These are phyloP conservation scores for Cylindrotheca closterium DNA, from an alignment of 108 stramenopile genomes.

Conservation along the genomic window DNA sequence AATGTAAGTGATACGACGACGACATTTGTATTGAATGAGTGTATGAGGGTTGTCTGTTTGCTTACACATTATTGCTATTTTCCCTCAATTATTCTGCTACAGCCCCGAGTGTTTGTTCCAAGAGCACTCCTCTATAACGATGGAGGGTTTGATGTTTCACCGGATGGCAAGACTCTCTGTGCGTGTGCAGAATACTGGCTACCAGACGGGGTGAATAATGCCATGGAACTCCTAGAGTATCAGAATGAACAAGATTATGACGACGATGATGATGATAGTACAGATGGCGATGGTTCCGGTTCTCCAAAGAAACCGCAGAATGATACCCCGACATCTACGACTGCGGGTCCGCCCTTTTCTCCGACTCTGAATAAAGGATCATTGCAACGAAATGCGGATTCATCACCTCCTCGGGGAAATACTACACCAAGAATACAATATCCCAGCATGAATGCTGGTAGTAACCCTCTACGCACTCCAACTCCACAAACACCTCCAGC, in stretches of 20 bases:
- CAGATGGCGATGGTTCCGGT: too few relatives aligned
- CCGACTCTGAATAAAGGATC: too few relatives aligned
- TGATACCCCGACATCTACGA: neutral
- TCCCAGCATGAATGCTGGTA: neutral
- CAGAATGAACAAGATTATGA: conserved; percentile 27
- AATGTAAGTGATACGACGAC: too few relatives aligned
- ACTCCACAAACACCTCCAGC: conserved; percentile 39
- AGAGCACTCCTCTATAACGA: conserved; percentile 94
- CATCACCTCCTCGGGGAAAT: conserved; percentile 8
- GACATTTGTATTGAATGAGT: too few relatives aligned
- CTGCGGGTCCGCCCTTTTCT: too few relatives aligned
- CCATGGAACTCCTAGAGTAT: conserved; percentile 64
- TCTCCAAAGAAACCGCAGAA: neutral
- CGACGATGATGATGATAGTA: conserved; percentile 23
- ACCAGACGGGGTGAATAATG: conserved; percentile 73
- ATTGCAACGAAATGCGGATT: conserved; percentile 4
- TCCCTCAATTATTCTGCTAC: neutral
- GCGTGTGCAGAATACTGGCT: conserved; percentile 89
- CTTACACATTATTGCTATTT: neutral
- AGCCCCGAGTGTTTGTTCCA: conserved; percentile 75
- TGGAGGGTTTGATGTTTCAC: conserved; percentile 93
- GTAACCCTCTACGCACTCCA: neutral
- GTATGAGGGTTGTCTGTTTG: too few relatives aligned
- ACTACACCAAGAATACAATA: conserved; percentile 8
- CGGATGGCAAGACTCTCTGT: conserved; percentile 86